Conservation (phyloP, 441 rosid species). For the Biscutella auriculata region DNA sequence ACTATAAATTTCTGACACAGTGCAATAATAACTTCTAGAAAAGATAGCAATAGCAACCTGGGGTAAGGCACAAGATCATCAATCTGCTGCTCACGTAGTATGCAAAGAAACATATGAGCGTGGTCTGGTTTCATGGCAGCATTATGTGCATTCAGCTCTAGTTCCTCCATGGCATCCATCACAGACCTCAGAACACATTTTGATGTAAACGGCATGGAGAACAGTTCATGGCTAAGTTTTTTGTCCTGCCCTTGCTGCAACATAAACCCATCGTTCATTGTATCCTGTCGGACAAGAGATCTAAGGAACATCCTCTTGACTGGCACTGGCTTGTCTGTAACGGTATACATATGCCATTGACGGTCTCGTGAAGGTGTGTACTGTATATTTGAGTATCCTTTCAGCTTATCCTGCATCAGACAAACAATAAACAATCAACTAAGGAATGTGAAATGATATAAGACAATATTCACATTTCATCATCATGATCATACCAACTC, state of each 20-base stretch:
- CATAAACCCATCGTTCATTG: constrained; percentile 48
- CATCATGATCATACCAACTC: constrained; percentile 56
- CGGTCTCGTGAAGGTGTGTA: constrained; percentile 81
- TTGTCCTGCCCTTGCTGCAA: constrained; percentile 47
- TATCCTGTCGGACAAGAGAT: constrained; percentile 78
- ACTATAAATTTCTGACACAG: neutral
- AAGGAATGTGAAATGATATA: neutral
- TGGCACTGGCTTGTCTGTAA: constrained; percentile 66
- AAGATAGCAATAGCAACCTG: constrained; percentile 37
- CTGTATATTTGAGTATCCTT: constrained; percentile 60
- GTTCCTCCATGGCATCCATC: constrained; percentile 90
- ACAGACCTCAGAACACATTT: constrained; percentile 76
- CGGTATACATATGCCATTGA: constrained; percentile 90
- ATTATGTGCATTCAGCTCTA: constrained; percentile 85
- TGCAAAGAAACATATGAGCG: constrained; percentile 87
- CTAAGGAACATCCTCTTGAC: constrained; percentile 88
- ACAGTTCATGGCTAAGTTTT: constrained; percentile 31
- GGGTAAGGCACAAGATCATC: constrained; percentile 80
- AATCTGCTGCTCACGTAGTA: constrained; percentile 74
- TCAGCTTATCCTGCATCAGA: constrained; percentile 78
- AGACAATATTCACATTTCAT: neutral
- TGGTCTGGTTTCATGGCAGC: constrained; percentile 72
- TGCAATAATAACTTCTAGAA: constrained; percentile 3
- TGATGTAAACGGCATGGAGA: constrained; percentile 63
- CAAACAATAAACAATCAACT: constrained; percentile 2